Conservation (phyloP, 768 basidiomycete genomes). For the Lenzites betulinus region DNA sequence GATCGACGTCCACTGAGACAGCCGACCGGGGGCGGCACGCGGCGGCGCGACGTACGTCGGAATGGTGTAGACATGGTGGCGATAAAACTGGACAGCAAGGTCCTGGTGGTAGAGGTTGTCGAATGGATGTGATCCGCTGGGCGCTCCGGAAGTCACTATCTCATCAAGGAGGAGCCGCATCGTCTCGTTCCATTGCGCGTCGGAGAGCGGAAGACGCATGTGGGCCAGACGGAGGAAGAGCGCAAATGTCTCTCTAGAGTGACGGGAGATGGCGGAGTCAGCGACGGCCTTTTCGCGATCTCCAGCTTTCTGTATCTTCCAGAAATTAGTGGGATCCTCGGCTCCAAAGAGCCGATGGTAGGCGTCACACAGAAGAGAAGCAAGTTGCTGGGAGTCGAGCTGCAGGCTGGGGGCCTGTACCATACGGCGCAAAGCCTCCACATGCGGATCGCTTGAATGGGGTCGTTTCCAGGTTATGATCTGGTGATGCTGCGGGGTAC, state of each 20-base stretch:
- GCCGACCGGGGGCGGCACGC: too few relatives aligned
- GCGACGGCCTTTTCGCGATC: not conserved
- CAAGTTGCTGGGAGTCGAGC: too few relatives aligned
- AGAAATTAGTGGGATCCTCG: not conserved
- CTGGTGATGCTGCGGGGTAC: constrained; percentile 34
- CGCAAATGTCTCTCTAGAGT: constrained; percentile 48
- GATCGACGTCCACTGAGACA: too few relatives aligned
- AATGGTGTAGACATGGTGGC: too few relatives aligned
- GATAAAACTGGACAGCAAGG: too few relatives aligned
- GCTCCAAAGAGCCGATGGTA: not conserved
- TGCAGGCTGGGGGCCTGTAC: too few relatives aligned
- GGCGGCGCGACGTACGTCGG: too few relatives aligned
- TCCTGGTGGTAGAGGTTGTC: too few relatives aligned
- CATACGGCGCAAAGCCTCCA: too few relatives aligned
- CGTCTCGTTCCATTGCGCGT: not conserved
- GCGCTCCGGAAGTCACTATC: too few relatives aligned
- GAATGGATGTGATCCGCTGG: too few relatives aligned
- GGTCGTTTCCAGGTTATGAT: constrained; percentile 38
- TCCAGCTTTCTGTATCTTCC: not conserved
- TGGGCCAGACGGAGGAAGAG: constrained; percentile 37
- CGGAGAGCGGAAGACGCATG: constrained; percentile 31
- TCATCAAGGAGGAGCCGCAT: not conserved
- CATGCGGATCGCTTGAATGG: not conserved
- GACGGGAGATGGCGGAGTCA: constrained; percentile 23
- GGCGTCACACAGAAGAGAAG: too few relatives aligned